Percentiles rank a stretch among this genome's conserved stretches.
phyloP scores from a whole-genome alignment of 73 alveolate genomes.

The Tetrahymena elliotti region DNA sequence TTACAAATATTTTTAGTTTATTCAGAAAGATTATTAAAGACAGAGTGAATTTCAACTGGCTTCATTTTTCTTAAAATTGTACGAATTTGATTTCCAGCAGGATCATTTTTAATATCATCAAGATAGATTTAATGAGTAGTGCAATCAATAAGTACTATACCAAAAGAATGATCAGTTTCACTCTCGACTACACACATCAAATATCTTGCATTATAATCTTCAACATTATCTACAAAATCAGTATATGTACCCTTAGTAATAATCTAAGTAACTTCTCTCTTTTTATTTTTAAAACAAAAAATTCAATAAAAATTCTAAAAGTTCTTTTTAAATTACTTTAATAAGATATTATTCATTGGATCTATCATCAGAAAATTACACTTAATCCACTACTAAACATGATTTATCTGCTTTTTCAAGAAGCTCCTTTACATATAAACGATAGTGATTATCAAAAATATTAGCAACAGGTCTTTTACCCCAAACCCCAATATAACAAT shows the following conservation, averaged over 20 bases:
- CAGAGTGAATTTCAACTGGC: constrained; percentile 7
- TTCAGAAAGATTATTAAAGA: not conserved
- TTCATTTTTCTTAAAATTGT: constrained; percentile 13
- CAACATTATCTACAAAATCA: constrained; percentile 11
- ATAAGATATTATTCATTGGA: constrained; percentile 23
- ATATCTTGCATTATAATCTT: constrained; percentile 52
- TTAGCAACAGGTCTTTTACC: constrained; percentile 52
- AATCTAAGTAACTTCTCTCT: constrained; percentile 63
- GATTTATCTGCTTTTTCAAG: constrained; percentile 56
- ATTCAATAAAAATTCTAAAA: not conserved
- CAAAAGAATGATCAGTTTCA: constrained; percentile 45
- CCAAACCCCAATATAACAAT: constrained; percentile 55
- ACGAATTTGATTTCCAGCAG: constrained; percentile 1
- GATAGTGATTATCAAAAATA: constrained; percentile 47
- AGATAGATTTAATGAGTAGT: constrained; percentile 53
- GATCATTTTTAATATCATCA: constrained; percentile 47
- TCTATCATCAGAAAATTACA: constrained; percentile 45
- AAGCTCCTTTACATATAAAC: constrained; percentile 45
- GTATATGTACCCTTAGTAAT: constrained; percentile 52
- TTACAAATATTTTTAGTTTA: not conserved
- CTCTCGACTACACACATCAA: constrained; percentile 38
- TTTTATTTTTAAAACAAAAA: not conserved
- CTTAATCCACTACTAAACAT: constrained; percentile 68
- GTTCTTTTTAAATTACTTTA: not conserved
- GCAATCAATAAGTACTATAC: constrained; percentile 61